Evolutionary conservation across 1,139 yeast species (phyloP).

Genomic region (Meyerozyma sp.): DNA sequence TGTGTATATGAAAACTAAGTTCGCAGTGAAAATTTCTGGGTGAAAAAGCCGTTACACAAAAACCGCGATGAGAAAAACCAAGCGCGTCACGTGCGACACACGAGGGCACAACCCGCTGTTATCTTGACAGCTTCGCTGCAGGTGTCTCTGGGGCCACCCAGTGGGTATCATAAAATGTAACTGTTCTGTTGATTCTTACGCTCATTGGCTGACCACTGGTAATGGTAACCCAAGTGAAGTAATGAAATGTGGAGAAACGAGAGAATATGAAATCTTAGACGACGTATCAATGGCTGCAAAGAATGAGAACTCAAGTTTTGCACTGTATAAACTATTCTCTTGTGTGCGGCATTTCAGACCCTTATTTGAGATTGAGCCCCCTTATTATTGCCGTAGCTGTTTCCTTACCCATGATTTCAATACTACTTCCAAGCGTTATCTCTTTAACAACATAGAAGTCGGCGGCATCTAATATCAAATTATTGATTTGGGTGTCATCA

Average conservation of each 20-base stretch:
- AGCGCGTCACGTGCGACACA: not conserved
- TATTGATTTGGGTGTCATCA: not conserved
- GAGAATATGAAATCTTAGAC: too few species aligned
- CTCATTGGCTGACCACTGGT: too few species aligned
- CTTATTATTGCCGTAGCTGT: not conserved
- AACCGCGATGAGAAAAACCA: not conserved
- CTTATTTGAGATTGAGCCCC: not conserved
- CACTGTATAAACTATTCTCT: too few species aligned
- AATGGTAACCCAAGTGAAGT: too few species aligned
- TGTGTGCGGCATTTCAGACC: too few species aligned
- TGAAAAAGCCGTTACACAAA: not conserved
- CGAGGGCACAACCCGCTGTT: not conserved
- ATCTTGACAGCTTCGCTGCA: not conserved
- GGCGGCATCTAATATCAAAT: not conserved
- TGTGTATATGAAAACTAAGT: slow-evolving; percentile 4
- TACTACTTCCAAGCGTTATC: not conserved
- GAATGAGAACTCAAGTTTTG: too few species aligned
- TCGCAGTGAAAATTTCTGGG: slow-evolving; percentile 1
- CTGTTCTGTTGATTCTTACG: too few species aligned
- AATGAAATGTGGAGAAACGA: too few species aligned
- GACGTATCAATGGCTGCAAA: too few species aligned
- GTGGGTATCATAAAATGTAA: too few species aligned
- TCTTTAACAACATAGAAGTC: not conserved
- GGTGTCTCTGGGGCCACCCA: not conserved
- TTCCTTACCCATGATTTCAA: not conserved